A percentile compares a stretch with the other conserved stretches of the same genome.
phyloP scores from a whole-genome alignment of 2,329 filamentous ascomycete species.

The Alternaria consortialis region DNA sequence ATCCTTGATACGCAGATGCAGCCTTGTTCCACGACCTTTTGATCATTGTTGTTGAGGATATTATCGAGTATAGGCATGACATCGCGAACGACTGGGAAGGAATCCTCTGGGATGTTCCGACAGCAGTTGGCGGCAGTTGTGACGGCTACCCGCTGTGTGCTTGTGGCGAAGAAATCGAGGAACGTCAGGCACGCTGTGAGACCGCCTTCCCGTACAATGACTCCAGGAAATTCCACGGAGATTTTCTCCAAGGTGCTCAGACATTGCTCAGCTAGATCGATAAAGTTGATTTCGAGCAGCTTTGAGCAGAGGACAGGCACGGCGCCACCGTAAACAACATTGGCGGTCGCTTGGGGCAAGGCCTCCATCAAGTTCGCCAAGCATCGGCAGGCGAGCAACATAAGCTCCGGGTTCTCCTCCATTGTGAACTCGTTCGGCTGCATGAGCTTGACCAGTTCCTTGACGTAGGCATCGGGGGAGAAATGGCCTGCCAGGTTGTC shows the following conservation, averaged over 20 bases:
- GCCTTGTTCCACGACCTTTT: slow-evolving; percentile 95
- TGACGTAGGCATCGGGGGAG: slow-evolving; percentile 91
- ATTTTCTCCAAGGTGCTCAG: slow-evolving; percentile 97
- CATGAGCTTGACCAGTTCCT: slow-evolving; percentile 92
- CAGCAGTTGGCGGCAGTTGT: slow-evolving; percentile 98
- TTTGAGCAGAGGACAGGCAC: slow-evolving; percentile 96
- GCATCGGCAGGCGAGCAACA: slow-evolving; percentile 94
- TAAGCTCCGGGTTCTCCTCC: slow-evolving; percentile 94
- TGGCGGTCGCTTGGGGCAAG: slow-evolving; percentile 87
- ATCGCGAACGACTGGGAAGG: slow-evolving; percentile 88
- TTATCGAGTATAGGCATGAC: slow-evolving; percentile 96
- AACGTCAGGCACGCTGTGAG: slow-evolving; percentile 95
- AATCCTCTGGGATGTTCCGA: slow-evolving; percentile 93
- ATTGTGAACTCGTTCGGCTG: slow-evolving; percentile 84
- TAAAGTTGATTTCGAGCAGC: slow-evolving; percentile 93
- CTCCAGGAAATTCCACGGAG: slow-evolving; percentile 91
- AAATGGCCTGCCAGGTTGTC: slow-evolving; percentile 96
- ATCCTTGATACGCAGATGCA: slow-evolving; percentile 95
- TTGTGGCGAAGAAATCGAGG: slow-evolving; percentile 96
- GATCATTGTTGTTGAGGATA: slow-evolving; percentile 90
- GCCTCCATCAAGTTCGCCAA: slow-evolving; percentile 98
- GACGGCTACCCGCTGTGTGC: slow-evolving; percentile 94
- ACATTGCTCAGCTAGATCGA: slow-evolving; percentile 96
- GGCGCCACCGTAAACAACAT: slow-evolving; percentile 96
- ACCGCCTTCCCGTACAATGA: slow-evolving; percentile 94